phyloP scores from a whole-genome alignment of 306 rosid species.

The Corylus americana region DNA sequence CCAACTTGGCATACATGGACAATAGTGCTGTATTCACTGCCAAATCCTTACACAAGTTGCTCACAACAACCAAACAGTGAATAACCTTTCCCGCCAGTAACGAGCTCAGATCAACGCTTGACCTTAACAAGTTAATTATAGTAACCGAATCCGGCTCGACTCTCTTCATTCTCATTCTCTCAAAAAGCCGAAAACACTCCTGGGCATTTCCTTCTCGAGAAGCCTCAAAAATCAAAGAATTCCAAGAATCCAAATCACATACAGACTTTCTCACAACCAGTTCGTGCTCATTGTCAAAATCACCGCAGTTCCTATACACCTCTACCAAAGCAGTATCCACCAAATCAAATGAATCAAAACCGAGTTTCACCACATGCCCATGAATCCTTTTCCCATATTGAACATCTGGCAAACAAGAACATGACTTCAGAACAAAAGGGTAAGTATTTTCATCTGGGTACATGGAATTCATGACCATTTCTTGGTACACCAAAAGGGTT shows the following conservation, averaged over 20 bases:
- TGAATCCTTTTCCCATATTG: slow-evolving; percentile 46
- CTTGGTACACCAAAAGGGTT: slow-evolving; percentile 44
- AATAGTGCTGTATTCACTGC: slow-evolving; percentile 63
- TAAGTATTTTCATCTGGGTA: slow-evolving; percentile 56
- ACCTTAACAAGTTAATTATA: slow-evolving; percentile 46
- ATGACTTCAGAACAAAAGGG: slow-evolving; percentile 49
- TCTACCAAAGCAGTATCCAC: slow-evolving; percentile 43
- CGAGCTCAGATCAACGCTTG: slow-evolving; percentile 44
- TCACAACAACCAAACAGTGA: slow-evolving; percentile 50
- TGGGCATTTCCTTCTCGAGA: slow-evolving; percentile 36
- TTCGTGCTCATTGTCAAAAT: slow-evolving; percentile 24
- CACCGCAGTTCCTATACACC: slow-evolving; percentile 28
- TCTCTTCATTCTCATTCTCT: slow-evolving; percentile 45
- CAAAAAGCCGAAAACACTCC: slow-evolving; percentile 34
- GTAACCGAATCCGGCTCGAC: slow-evolving; percentile 40
- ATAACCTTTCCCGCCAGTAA: slow-evolving; percentile 45
- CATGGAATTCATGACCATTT: slow-evolving; percentile 47
- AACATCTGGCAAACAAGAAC: slow-evolving; percentile 27
- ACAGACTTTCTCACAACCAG: slow-evolving; percentile 26
- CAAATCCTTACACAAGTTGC: slow-evolving; percentile 47
- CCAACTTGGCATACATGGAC: slow-evolving; percentile 68
- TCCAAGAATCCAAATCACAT: slow-evolving; percentile 36
- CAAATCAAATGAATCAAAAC: slow-evolving; percentile 49
- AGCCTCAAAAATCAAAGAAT: slow-evolving; percentile 44
- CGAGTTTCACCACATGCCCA: slow-evolving; percentile 62